Evolutionary conservation across 2,329 filamentous ascomycete genomes (phyloP), one percentile per base, ranked within the genome.

Genomic region (Bretziella fagacearum): DNA sequence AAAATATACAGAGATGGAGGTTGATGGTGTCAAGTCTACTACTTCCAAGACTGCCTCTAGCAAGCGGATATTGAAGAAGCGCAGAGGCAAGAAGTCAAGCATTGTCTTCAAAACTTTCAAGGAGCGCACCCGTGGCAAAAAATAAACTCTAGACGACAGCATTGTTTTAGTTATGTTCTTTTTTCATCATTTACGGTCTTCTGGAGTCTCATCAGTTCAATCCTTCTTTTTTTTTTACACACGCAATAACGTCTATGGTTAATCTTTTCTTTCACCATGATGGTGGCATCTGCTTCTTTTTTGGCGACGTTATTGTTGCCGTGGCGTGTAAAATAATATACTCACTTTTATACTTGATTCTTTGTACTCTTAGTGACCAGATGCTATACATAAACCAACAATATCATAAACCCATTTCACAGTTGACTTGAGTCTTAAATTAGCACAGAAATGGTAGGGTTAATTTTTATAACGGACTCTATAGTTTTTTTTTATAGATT

Each of bases 61-160:
- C 52, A 74, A 68, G 62, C 70, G 67, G 58, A 68, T 69, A 55
- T 64, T 76, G 46, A 65, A 70, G 59, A 79, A 77, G 66, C 67
- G 68, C 57, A 69, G 63, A 54, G 64, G 62, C 53, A 74, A 70
- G 59, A 73, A 69, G 54, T 64, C 67, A 33, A 66, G 66, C 51
- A 77, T 79, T 51, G 72, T 76, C 18, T 80, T 79, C 52, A 66
- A 67, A 46, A 75, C 69, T 56, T 76, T 71, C 57, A 68, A 68
- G 52, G 69, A 74, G 20, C 49, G 49, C 41, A 42, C 43, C 17
- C 40, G 45, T 27, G 44, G 44, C 49, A 47, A 51, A 37, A 51
- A 43, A 44, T 47, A 32, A 47, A 27, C 10, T 7, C 4, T 8
- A 30, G 3, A 10, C 17, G 8, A 8, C 29, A 22, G 6, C 23